Percentiles rank a stretch among this genome's conserved stretches.
Conservation (phyloP, 2,329 filamentous ascomycete genomes). For the Thielaviopsis ethacetica region DNA sequence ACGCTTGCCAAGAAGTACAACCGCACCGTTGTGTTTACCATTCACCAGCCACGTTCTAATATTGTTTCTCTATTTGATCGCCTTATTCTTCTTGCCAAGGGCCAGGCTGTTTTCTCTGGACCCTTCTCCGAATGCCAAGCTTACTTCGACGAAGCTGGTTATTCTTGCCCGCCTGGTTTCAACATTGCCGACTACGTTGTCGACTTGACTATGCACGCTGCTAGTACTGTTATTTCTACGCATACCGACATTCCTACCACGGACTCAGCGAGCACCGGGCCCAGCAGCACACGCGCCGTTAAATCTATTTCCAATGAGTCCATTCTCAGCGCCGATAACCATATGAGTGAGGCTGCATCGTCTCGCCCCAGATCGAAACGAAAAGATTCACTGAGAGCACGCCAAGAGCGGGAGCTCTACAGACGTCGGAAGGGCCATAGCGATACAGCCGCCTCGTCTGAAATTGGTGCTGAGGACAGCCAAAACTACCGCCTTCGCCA, state of each 20-base stretch:
- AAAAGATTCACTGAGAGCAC: slow-evolving; percentile 64
- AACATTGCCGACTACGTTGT: slow-evolving; percentile 98
- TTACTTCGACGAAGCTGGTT: slow-evolving; percentile 87
- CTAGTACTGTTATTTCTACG: slow-evolving; percentile 37
- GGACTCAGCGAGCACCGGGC: slow-evolving; percentile 53
- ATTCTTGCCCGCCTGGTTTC: slow-evolving; percentile 86
- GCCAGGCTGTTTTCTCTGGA: slow-evolving; percentile 83
- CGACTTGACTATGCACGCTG: slow-evolving; percentile 92
- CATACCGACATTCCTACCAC: slow-evolving; percentile 36
- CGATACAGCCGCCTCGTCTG: slow-evolving; percentile 46
- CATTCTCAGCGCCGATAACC: slow-evolving; percentile 55
- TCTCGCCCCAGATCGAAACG: slow-evolving; percentile 49
- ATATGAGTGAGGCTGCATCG: slow-evolving; percentile 42
- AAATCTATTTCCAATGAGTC: slow-evolving; percentile 83
- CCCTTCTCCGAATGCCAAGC: slow-evolving; percentile 75
- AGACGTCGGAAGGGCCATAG: slow-evolving; percentile 55
- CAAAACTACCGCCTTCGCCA: slow-evolving; percentile 34
- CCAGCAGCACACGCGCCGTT: slow-evolving; percentile 73
- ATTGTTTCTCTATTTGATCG: slow-evolving; percentile 95
- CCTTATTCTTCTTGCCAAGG: slow-evolving; percentile 77
- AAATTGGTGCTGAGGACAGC: slow-evolving; percentile 33
- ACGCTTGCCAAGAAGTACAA: slow-evolving; percentile 93
- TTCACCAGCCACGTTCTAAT: slow-evolving; percentile 94
- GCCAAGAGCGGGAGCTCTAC: slow-evolving; percentile 80
- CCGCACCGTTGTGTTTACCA: slow-evolving; percentile 93